Base-by-base conservation (phyloP, 2,329 filamentous ascomycete genomes). In the Pseudocercospora macadamiae region DNA sequence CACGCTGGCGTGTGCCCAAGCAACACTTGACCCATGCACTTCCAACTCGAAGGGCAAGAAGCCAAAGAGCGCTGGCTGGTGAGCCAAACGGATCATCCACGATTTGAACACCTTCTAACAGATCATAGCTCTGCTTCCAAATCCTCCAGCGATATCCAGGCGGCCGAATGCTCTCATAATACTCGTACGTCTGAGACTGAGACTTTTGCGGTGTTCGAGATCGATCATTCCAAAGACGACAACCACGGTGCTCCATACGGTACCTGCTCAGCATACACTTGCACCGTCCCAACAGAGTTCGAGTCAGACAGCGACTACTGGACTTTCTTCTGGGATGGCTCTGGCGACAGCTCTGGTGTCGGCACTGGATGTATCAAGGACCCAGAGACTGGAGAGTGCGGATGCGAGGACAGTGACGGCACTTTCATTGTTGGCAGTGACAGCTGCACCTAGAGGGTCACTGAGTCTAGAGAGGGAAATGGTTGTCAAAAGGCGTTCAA, bases 221-320 rank as follows among this genome's bases (percentile, higher is more conserved):
- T 72, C 7, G 77, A 82, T 66, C 79, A 80, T 66, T 64, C 77
- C 54, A 79, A 80, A 64, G 78, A 81, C 63, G 61, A 59, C 19
- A 65, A 65, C 60, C 57, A 80, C 58, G 80, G 60, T n/a, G 75
- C 73, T 2, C 79, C 79, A 1, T 82, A 82, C 64, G 80, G 79
- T 2, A 81, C 77, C 3, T 82, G 77, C 67, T 67, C 61, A n/a
- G 76, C 76, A 2, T 79, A 78, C 65, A 77, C 75, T 1, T 79
- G 76, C 66, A 63, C 76, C 0, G 70, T 68, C 0, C 63, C 55
- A 9, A 64, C 64, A 1, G 64, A 71, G 9, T 66, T 66, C 18
- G 68, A 70, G 26, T 37, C 60, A n/a, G 64, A 72, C 21, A 63
- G 63, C 1, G 76, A 77, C 62, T 77, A 67, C 65, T 79, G 77